These are phyloP conservation scores for Solanum sparsipilum DNA, from an alignment of 257 asterid genomes.

Conservation along the genomic window DNA sequence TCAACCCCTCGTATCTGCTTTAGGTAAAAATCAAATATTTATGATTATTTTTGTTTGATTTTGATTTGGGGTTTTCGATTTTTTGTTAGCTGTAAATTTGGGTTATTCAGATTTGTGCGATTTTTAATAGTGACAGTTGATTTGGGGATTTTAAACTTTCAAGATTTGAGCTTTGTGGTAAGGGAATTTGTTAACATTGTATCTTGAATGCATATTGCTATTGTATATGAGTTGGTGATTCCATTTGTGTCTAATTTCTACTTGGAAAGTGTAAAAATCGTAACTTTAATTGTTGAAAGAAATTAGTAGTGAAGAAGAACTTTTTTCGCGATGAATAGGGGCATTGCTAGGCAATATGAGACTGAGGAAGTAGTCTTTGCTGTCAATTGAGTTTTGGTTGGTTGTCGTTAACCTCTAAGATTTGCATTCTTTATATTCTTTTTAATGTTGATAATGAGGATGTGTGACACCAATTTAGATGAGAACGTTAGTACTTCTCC, in stretches of 20 bases:
- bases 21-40: conserved; percentile 19
- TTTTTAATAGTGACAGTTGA: neutral
- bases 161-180: neutral
- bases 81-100: neutral
- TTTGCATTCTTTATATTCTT: neutral
- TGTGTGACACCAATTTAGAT: neutral
- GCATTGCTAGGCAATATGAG: neutral
- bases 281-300: neutral
- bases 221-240: neutral
- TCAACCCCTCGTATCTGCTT: conserved; percentile 72
- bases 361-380: neutral
- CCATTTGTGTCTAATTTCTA: neutral
- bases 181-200: neutral
- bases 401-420: neutral
- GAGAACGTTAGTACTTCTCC: neutral
- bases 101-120: neutral
- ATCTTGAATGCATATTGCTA: neutral
- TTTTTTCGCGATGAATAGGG: too few species aligned
- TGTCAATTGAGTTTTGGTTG: neutral
- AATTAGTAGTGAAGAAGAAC: neutral
- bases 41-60: neutral
- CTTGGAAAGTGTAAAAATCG: neutral
- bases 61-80: neutral
- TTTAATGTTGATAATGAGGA: neutral
- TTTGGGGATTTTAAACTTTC: neutral